Evolutionary conservation across 306 rosid genomes (phyloP).

Genomic region (Quercus engelmannii): DNA sequence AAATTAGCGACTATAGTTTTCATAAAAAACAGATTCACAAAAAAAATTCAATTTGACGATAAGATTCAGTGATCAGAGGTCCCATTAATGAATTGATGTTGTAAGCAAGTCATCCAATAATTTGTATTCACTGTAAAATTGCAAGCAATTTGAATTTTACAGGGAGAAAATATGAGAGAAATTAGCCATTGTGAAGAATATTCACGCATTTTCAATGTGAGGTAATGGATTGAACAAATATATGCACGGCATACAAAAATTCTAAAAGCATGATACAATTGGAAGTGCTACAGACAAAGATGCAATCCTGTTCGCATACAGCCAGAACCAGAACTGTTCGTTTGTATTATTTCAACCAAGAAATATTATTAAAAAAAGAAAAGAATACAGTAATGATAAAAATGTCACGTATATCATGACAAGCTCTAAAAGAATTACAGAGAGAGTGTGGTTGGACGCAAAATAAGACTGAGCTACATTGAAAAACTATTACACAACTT

Average conservation of each 20-base stretch:
- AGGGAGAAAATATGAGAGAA: too few species aligned
- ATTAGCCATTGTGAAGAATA: too few species aligned
- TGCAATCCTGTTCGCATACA: background rate
- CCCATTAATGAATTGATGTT: too few species aligned
- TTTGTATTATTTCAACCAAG: slow-evolving; percentile 15
- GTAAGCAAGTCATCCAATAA: too few species aligned
- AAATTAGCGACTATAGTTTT: too few species aligned
- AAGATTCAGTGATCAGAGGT: too few species aligned
- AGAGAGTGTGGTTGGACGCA: slow-evolving; percentile 22
- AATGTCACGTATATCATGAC: slow-evolving; percentile 8
- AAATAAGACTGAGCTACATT: slow-evolving; percentile 13
- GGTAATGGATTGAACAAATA: background rate
- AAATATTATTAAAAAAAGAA: slow-evolving; percentile 14
- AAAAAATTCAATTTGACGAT: too few species aligned
- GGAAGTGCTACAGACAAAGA: background rate
- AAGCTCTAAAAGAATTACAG: slow-evolving; percentile 23
- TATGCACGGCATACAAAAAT: background rate
- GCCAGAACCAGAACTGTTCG: slow-evolving; percentile 10
- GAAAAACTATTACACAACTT: slow-evolving; percentile 22
- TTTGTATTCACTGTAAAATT: too few species aligned
- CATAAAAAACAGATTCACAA: too few species aligned
- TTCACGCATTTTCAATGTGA: too few species aligned
- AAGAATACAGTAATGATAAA: slow-evolving; percentile 31
- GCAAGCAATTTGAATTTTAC: too few species aligned
- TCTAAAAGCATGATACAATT: background rate